Evolutionary conservation across 2,329 filamentous ascomycete species (phyloP).

Genomic region (Beauveria varroae): DNA sequence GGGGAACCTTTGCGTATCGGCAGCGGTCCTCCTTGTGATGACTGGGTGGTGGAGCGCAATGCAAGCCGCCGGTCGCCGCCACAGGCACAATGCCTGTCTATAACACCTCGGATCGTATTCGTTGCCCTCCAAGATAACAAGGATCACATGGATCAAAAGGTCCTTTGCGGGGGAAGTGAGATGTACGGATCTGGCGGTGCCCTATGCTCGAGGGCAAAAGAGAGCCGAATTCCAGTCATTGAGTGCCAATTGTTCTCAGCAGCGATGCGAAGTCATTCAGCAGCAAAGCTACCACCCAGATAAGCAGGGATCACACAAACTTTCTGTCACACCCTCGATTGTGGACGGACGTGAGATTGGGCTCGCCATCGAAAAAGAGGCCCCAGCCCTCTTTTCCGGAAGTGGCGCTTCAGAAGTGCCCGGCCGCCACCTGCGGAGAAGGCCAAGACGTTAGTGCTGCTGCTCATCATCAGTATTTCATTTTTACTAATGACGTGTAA

Average conservation of each 20-base stretch:
- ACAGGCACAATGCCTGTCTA: background rate
- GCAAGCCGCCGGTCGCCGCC: background rate
- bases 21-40: no score
- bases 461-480: background rate
- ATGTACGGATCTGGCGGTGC: no score
- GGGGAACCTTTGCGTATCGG: background rate
- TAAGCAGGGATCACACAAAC: background rate
- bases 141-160: background rate
- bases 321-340: background rate
- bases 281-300: background rate
- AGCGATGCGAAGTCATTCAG: no score
- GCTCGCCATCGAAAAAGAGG: background rate
- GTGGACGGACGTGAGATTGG: no score
- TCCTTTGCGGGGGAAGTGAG: background rate
- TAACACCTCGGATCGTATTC: background rate
- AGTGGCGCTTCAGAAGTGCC: slow-evolving; percentile 7
- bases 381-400: background rate
- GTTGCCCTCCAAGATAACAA: background rate
- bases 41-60: background rate
- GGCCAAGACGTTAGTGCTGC: background rate
- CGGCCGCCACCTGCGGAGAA: background rate
- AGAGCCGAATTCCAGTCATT: no score
- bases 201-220: no score
- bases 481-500: no score
- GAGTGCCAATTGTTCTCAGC: no score